Evolutionary conservation across 148 eudicot genomes (phyloP).

Genomic region (Amaranthus palmeri): DNA sequence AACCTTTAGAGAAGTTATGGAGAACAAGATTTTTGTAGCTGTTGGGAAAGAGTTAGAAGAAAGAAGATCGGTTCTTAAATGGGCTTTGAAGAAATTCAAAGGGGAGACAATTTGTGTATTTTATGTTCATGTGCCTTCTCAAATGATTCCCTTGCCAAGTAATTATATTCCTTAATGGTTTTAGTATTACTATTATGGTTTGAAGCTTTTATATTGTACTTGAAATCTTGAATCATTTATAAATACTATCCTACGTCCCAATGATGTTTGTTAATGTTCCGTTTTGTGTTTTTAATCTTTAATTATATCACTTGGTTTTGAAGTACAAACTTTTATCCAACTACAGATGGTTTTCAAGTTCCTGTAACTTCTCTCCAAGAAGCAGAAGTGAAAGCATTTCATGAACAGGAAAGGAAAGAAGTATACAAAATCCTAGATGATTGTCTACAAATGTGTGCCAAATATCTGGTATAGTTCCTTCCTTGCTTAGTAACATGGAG

Average conservation of each 20-base stretch:
- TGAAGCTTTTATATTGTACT: neutral
- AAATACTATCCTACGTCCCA: neutral
- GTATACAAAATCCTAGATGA: constrained; percentile 40
- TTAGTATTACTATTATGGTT: too few species aligned
- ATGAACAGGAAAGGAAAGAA: constrained; percentile 45
- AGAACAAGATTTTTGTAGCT: constrained; percentile 41
- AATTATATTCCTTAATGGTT: neutral
- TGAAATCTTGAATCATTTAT: neutral
- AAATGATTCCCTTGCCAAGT: constrained; percentile 30
- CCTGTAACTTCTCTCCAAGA: constrained; percentile 32
- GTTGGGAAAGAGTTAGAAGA: constrained; percentile 32
- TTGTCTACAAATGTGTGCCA: constrained; percentile 43
- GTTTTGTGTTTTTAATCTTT: neutral
- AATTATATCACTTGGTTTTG: neutral
- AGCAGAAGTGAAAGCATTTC: constrained; percentile 34
- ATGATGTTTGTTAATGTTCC: constrained; percentile 7
- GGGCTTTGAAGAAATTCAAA: constrained; percentile 33
- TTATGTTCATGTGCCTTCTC: constrained; percentile 41
- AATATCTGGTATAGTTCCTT: constrained; percentile 46
- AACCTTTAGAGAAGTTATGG: constrained; percentile 4
- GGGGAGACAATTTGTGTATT: constrained; percentile 29
- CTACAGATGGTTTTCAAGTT: constrained; percentile 53
- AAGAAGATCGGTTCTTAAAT: constrained; percentile 22
- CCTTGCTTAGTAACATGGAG: neutral
- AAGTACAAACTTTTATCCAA: neutral